These are phyloP conservation scores for Linaria vulgaris DNA, from an alignment of 257 asterid genomes.

Conservation along the genomic window DNA sequence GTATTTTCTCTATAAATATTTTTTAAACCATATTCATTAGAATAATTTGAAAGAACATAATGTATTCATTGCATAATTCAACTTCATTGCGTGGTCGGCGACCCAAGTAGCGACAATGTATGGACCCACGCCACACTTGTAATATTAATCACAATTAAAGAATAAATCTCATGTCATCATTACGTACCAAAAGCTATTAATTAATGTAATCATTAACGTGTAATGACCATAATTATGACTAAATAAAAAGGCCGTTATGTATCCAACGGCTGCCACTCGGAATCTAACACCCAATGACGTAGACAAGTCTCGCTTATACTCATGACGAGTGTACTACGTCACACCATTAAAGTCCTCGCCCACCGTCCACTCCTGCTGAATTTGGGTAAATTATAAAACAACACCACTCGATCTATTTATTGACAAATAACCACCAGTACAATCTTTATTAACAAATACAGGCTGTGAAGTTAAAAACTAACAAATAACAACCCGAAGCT, in stretches of 20 bases:
- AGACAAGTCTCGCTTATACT: constrained; percentile 28
- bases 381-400: constrained; percentile 7
- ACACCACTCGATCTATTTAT: too few species aligned
- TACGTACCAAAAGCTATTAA: background rate
- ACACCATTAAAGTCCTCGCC: constrained; percentile 28
- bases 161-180: constrained; percentile 12
- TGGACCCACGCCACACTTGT: background rate
- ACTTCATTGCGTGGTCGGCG: background rate
- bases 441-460: too few species aligned
- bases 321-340: constrained; percentile 37
- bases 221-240: constrained; percentile 14
- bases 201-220: constrained; percentile 3
- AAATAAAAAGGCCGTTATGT: background rate
- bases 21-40: too few species aligned
- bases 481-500: too few species aligned
- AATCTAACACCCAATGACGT: background rate
- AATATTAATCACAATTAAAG: too few species aligned
- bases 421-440: too few species aligned
- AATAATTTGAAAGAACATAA: too few species aligned
- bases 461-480: too few species aligned
- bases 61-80: background rate
- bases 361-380: background rate
- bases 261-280: too few species aligned
- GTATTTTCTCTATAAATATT: too few species aligned
- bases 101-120: background rate